phyloP scores from a whole-genome alignment of 768 basidiomycete species.

The Mycena rebaudengoi region DNA sequence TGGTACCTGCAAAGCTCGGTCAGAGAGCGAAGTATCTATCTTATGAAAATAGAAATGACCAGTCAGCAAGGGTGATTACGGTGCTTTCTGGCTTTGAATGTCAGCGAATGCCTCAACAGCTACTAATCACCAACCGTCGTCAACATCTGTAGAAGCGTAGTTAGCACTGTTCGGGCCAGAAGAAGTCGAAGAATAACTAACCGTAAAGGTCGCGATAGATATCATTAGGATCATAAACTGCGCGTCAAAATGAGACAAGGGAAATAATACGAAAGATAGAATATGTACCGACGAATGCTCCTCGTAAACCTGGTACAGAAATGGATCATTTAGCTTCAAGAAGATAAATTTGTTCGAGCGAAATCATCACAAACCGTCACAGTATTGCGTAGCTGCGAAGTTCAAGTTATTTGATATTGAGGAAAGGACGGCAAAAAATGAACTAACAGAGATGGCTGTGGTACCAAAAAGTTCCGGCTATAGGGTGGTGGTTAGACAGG shows the following conservation, averaged over 20 bases:
- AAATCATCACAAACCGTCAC: conserved; percentile 52
- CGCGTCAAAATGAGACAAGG: too few species aligned
- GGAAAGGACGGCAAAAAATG: too few species aligned
- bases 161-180: background rate
- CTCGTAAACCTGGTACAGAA: too few species aligned
- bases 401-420: too few species aligned
- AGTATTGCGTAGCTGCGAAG: conserved; percentile 43
- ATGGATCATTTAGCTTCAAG: too few species aligned
- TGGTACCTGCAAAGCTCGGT: too few species aligned
- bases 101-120: background rate
- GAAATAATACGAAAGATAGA: too few species aligned
- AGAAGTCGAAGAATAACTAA: background rate
- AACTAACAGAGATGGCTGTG: too few species aligned
- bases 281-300: too few species aligned
- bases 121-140: conserved; percentile 44
- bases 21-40: too few species aligned
- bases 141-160: conserved; percentile 26
- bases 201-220: background rate
- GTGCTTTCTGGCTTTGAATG: conserved; percentile 39
- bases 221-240: conserved; percentile 42
- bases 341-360: too few species aligned
- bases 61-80: conserved; percentile 49
- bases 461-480: conserved; percentile 25
- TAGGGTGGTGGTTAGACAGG: background rate
- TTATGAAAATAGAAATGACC: conserved; percentile 41